A percentile compares a stretch with the other conserved stretches of the same genome.
These are phyloP conservation scores for Mortierella sp. DNA, from an alignment of 371 early-diverging fungal genomes.

Conservation along the genomic window DNA sequence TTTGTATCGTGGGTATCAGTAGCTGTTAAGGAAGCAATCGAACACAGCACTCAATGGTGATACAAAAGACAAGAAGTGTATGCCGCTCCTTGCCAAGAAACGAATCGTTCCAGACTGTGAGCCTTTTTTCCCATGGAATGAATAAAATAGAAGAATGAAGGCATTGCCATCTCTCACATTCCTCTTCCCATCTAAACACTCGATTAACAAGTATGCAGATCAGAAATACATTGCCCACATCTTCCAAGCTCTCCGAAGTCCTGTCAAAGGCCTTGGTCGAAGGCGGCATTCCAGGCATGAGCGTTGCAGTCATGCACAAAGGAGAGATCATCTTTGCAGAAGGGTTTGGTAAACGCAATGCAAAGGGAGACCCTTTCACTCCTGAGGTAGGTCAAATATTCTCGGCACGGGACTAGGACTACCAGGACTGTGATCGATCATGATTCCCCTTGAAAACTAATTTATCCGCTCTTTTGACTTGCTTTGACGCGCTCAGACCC, in stretches of 20 bases:
- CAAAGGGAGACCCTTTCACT: constrained; percentile 15
- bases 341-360: constrained; percentile 30
- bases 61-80: too few species aligned
- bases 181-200: too few species aligned
- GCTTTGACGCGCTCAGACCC: constrained; percentile 8
- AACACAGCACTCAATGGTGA: too few species aligned
- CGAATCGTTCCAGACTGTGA: too few species aligned
- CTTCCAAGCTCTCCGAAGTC: not conserved
- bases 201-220: too few species aligned
- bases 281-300: constrained; percentile 21
- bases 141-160: too few species aligned
- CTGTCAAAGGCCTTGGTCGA: constrained; percentile 1
- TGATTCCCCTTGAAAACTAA: not conserved
- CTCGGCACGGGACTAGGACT: not conserved
- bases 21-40: too few species aligned
- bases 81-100: too few species aligned
- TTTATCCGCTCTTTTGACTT: not conserved
- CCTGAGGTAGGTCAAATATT: constrained; percentile 10
- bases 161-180: too few species aligned
- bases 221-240: not conserved
- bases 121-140: too few species aligned
- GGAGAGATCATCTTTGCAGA: constrained; percentile 31
- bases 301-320: constrained; percentile 26
- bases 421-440: too few species aligned
- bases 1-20: too few species aligned